Evolutionary conservation across 345 rosid species (phyloP), one percentile per base, ranked within the genome.

Genomic region (Psidium friedrichsthalianum): DNA sequence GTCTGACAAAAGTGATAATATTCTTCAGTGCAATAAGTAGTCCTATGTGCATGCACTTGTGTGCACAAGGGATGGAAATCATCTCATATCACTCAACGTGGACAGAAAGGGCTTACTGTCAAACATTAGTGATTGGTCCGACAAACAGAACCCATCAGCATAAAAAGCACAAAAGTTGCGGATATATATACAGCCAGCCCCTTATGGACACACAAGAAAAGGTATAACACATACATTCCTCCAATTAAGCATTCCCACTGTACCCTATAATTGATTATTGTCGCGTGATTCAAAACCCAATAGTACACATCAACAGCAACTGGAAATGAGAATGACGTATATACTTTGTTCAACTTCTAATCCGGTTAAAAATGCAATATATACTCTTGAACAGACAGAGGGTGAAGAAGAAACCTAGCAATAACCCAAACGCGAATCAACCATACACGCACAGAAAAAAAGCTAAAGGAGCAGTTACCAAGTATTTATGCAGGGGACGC

Each of bases 401-500:
- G 80, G 47, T 36, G 47, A 36, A 36, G 22, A 36, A 32, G 80
- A 69, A 69, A 36, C 36, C 54, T 22, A 52, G 58, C 58, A 53
- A 51, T 54, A 6, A 85, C 5, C 20, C 24, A n/a, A 14, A 52
- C 53, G 51, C 64, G 11, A 53, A 54, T 57, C 83, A 85, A 53
- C 57, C 59, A 85, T 21, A 49, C 69, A 69, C 64, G 20, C 83
- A 4, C 22, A 22, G 80, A 69, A 69, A 22, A 69, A 49, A 69
- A 21, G 40, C 20, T 85, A 29, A 55, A 80, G 54, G 40, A 36
- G 7, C 42, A 81, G 47, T n/a, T 56, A 91, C 92, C 93, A 91
- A 8, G 56, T 88, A 2, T n/a, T 59, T 56, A 91, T 61, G 84
- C 92, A 91, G 15, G 82, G 88, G 78, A 51, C 14, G 80, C 92